Conservation (phyloP, 768 basidiomycete genomes). For the Podaxis sp. region DNA sequence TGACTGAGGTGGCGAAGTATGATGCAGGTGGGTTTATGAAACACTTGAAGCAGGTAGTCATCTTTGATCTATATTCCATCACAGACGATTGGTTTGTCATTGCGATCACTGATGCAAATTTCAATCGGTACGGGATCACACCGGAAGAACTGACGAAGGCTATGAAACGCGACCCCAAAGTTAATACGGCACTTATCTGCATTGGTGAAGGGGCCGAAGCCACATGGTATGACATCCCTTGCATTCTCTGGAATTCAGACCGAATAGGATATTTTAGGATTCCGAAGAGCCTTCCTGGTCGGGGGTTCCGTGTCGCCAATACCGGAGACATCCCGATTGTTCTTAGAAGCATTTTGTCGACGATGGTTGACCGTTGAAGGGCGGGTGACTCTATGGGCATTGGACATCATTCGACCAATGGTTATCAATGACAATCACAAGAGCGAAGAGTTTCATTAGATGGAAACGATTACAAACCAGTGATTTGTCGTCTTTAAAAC, state of each 20-base stretch:
- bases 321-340: conserved; percentile 66
- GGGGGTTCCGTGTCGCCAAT: conserved; percentile 57
- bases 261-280: conserved; percentile 39
- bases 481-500: no score
- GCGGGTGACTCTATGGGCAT: not conserved
- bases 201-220: conserved; percentile 70
- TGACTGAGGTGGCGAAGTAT: conserved; percentile 56
- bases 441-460: no score
- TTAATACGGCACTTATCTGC: conserved; percentile 65
- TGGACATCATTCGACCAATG: not conserved
- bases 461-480: no score
- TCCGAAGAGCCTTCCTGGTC: conserved; percentile 57
- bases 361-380: conserved; percentile 44
- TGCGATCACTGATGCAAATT: conserved; percentile 70
- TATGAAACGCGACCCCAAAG: conserved; percentile 61
- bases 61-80: not conserved
- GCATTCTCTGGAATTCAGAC: not conserved
- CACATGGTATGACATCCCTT: conserved; percentile 43
- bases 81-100: conserved; percentile 73
- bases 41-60: not conserved
- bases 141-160: conserved; percentile 53
- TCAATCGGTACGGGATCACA: conserved; percentile 59
- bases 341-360: conserved; percentile 57
- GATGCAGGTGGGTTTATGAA: conserved; percentile 45
- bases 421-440: no score